Conservation (phyloP, 2,329 filamentous ascomycete genomes). For the Penicillium sp. region DNA sequence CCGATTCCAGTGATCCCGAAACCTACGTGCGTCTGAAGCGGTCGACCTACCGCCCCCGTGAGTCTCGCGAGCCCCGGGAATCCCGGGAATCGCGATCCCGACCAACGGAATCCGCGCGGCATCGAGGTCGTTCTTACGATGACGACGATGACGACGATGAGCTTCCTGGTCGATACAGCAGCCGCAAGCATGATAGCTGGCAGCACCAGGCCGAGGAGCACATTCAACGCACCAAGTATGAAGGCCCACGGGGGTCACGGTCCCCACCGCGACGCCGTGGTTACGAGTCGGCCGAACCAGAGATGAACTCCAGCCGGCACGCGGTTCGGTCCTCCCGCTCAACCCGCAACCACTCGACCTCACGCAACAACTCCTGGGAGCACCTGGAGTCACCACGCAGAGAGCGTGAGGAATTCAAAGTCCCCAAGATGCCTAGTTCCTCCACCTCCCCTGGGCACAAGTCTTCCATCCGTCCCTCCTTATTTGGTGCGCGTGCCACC, state of each 20-base stretch:
- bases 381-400: conserved; percentile 27
- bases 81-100: conserved; percentile 20
- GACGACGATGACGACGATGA: conserved; percentile 31
- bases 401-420: conserved; percentile 28
- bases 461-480: conserved; percentile 31
- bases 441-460: conserved; percentile 37
- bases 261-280: conserved; percentile 34
- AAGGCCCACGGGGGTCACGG: conserved; percentile 33
- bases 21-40: conserved; percentile 24
- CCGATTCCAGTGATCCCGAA: conserved; percentile 33
- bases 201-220: conserved; percentile 39
- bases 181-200: conserved; percentile 35
- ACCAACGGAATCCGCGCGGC: conserved; percentile 25
- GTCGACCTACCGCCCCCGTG: conserved; percentile 13
- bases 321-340: conserved; percentile 34
- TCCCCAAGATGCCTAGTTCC: conserved; percentile 39
- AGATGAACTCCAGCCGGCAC: conserved; percentile 32
- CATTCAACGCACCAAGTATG: conserved; percentile 38
- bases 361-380: conserved; percentile 35
- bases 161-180: conserved; percentile 26
- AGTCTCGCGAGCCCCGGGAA: conserved; percentile 10
- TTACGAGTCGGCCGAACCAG: conserved; percentile 35
- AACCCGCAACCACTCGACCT: conserved; percentile 29
- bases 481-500: conserved; percentile 35
- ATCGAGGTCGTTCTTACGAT: conserved; percentile 25